Percentiles rank a stretch among this genome's conserved stretches.
Conservation (phyloP, 2,329 filamentous ascomycete genomes). For the Talaromyces pinophilus region DNA sequence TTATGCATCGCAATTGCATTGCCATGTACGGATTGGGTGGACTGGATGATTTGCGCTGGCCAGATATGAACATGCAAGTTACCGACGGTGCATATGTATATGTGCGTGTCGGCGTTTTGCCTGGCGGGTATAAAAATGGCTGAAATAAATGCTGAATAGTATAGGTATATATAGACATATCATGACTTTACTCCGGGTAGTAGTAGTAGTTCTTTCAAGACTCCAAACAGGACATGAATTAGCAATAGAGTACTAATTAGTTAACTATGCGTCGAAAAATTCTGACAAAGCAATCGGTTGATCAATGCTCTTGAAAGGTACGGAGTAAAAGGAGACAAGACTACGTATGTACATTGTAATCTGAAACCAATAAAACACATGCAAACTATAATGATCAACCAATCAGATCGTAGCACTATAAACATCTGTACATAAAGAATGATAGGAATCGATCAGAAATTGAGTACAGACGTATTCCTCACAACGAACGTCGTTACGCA, state of each 20-base stretch:
- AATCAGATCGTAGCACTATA: not conserved
- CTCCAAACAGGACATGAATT: not conserved
- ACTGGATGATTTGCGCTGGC: constrained; percentile 2
- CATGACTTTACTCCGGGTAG: not conserved
- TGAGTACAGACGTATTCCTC: not conserved
- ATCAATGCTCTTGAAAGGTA: constrained; percentile 6
- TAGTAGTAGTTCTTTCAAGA: not conserved
- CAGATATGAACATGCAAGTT: constrained; percentile 16
- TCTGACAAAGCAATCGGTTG: constrained; percentile 13
- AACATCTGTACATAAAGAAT: not conserved
- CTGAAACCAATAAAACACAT: not conserved
- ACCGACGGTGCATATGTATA: constrained; percentile 7
- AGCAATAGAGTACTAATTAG: not conserved
- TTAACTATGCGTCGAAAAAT: not conserved
- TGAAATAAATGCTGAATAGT: not conserved
- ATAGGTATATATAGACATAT: not conserved
- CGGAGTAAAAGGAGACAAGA: not conserved
- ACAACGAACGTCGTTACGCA: not conserved
- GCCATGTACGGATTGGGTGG: not conserved
- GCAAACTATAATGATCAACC: not conserved
- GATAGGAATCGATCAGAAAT: not conserved
- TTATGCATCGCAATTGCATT: not conserved
- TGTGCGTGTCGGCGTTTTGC: not conserved
- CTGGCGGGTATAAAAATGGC: not conserved
- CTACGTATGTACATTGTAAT: not conserved